Evolutionary conservation across 257 asterid genomes (phyloP).

Genomic region (Asclepias syriaca): DNA sequence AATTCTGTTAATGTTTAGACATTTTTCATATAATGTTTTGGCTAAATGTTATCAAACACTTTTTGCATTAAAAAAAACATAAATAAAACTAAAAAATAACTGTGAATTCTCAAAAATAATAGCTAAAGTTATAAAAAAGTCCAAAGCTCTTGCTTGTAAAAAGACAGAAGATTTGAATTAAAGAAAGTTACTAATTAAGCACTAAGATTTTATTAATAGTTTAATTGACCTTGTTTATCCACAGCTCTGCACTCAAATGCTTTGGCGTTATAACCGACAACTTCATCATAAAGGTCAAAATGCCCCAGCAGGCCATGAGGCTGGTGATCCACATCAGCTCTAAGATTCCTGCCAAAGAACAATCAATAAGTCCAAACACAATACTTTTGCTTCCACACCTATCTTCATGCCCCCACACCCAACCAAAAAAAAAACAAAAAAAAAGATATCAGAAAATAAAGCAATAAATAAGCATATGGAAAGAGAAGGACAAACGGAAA

Average conservation of each 20-base stretch:
- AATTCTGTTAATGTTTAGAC: neutral
- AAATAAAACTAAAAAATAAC: neutral
- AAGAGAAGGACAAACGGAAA: neutral
- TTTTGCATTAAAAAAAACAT: too few relatives aligned
- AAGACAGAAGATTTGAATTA: neutral
- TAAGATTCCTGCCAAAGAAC: conserved; percentile 60
- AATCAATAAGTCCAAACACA: conserved; percentile 16
- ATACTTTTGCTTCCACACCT: neutral
- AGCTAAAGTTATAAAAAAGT: neutral
- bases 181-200: neutral
- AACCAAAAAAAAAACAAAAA: too few relatives aligned
- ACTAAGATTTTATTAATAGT: neutral
- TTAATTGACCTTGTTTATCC: conserved; percentile 56
- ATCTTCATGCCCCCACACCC: neutral
- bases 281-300: conserved; percentile 54
- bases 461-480: neutral
- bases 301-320: conserved; percentile 43
- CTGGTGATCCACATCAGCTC: conserved; percentile 50
- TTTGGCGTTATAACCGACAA: conserved; percentile 59
- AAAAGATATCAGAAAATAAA: neutral
- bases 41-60: neutral
- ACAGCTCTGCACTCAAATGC: conserved; percentile 52
- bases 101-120: neutral
- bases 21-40: neutral
- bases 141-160: neutral